Evolutionary conservation across 768 basidiomycete species (phyloP).

Genomic region (Collybiopsis confluens): DNA sequence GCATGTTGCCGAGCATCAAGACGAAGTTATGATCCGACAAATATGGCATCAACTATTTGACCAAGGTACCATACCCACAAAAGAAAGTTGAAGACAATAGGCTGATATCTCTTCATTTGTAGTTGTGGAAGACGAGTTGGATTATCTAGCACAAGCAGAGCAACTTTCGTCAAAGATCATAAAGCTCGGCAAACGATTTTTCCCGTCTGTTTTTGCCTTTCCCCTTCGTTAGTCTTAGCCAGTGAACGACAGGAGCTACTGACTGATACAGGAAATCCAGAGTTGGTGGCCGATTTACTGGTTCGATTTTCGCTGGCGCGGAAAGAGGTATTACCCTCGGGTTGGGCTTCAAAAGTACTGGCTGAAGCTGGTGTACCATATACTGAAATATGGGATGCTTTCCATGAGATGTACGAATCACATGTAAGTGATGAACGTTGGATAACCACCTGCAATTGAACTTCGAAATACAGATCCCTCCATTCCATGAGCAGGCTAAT

Average conservation of each 20-base stretch:
- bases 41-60: conserved; percentile 90
- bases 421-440: conserved; percentile 49
- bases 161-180: conserved; percentile 60
- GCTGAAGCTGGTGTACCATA: conserved; percentile 79
- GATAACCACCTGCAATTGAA: not conserved
- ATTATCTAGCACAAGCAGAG: conserved; percentile 53
- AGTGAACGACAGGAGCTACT: not conserved
- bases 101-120: conserved; percentile 1
- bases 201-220: conserved; percentile 88
- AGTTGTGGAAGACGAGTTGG: conserved; percentile 57
- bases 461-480: conserved; percentile 56
- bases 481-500: conserved; percentile 77
- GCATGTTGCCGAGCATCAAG: conserved; percentile 90
- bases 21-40: conserved; percentile 72
- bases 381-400: conserved; percentile 78
- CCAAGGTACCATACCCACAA: too few relatives aligned
- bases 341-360: conserved; percentile 81
- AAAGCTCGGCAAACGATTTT: conserved; percentile 79
- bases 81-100: too few relatives aligned
- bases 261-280: conserved; percentile 35
- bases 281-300: conserved; percentile 69
- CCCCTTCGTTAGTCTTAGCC: conserved; percentile 64
- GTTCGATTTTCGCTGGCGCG: conserved; percentile 69
- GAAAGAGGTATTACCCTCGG: conserved; percentile 53
- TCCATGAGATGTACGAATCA: conserved; percentile 85